Percentiles rank a stretch among this genome's conserved stretches.
Conservation (phyloP, 2,329 filamentous ascomycete species). For the Diaporthe australafricana region DNA sequence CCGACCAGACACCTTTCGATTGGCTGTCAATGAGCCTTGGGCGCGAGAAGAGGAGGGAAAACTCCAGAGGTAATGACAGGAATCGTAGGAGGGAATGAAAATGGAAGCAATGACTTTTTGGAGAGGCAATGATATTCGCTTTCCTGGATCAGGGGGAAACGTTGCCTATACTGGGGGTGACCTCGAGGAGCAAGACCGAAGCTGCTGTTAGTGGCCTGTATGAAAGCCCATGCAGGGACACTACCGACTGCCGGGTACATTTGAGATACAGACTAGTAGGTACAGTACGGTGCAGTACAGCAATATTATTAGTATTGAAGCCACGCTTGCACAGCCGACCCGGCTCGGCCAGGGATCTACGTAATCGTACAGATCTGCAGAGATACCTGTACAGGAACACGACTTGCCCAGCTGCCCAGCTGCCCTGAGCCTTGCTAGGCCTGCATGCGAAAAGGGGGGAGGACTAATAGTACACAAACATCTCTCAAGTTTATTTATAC, state of each 20-base stretch:
- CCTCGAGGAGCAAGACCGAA: no score
- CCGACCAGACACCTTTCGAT: background rate
- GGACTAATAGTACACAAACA: background rate
- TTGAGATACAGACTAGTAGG: background rate
- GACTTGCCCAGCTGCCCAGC: background rate
- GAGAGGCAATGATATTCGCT: background rate
- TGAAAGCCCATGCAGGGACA: background rate
- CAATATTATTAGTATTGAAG: slow-evolving; percentile 10
- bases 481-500: background rate
- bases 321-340: background rate
- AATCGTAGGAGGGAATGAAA: background rate
- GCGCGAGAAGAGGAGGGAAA: background rate
- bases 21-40: background rate
- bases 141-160: no score
- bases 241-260: background rate
- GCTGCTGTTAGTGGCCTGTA: background rate
- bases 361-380: slow-evolving; percentile 21
- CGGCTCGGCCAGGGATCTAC: slow-evolving; percentile 2
- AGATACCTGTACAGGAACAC: background rate
- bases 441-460: slow-evolving; percentile 10
- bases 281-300: background rate
- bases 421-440: background rate
- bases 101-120: background rate
- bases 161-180: no score
- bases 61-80: background rate